phyloP scores from a whole-genome alignment of 257 asterid genomes.

The Fraxinus americana region DNA sequence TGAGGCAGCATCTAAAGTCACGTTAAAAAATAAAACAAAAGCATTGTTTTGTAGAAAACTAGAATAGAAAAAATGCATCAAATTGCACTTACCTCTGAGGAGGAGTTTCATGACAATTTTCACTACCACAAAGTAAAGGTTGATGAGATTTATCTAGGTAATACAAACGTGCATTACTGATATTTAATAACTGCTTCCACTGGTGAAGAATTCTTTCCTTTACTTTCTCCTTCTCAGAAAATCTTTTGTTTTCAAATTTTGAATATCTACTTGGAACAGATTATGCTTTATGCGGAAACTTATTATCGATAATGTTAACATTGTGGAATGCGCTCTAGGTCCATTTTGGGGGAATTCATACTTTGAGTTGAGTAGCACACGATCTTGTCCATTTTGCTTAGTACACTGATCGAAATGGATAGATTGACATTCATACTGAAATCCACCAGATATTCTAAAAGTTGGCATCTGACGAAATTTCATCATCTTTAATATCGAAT shows the following conservation, averaged over 20 bases:
- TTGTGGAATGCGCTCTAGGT: not conserved
- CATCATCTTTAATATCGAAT: slow-evolving; percentile 1
- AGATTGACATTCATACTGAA: not conserved
- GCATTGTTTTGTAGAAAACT: not conserved
- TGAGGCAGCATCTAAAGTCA: not conserved
- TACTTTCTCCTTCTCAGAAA: not conserved
- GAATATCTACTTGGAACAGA: slow-evolving; percentile 4
- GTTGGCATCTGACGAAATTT: not conserved
- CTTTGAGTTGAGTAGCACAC: not conserved
- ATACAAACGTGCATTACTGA: not conserved
- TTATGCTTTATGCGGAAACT: slow-evolving; percentile 1
- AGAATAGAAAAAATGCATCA: not conserved
- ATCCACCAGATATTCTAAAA: not conserved
- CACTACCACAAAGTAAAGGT: not conserved
- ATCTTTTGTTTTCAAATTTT: not conserved
- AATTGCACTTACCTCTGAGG: not conserved
- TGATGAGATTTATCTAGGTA: not conserved
- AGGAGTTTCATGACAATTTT: not conserved
- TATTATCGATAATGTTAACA: not conserved
- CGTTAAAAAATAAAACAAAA: not conserved
- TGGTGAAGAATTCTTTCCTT: not conserved
- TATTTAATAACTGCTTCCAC: not conserved
- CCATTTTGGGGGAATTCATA: not conserved
- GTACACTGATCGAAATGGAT: not conserved
- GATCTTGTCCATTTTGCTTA: not conserved